Base-by-base conservation (phyloP, 345 rosid genomes). In the Eucalyptus decipiens region DNA sequence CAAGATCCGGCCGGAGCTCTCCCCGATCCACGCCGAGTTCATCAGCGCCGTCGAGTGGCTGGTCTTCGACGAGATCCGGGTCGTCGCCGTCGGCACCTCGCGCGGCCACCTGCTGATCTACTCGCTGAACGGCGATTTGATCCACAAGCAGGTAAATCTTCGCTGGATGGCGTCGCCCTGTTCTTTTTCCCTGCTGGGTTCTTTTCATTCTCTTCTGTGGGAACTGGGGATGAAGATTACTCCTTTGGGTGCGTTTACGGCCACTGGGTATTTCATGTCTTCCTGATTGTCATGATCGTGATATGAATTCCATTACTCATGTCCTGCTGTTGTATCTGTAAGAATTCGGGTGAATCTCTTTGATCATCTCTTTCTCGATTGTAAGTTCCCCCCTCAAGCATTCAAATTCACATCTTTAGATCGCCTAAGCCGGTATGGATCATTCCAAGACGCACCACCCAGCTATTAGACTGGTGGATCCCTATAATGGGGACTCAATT, bases 1-100 rank as follows among this genome's bases (percentile, higher is more conserved):
- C 91, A 97, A 95, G 95, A 96, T 98, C 95, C 97, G 97, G 23
- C 98, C 98, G 88, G 96, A 97, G 26, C 90, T 97, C 42, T 97
- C 97, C 88, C 98, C 99, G 3, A 96, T 95, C 88, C 96, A 95
- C 88, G 90, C 97, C 11, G 99, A 98, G 89, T 90, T 69, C 87
- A 93, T 96, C 80, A 93, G 95, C 11, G 96, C 99, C 54, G 83
- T 98, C 28, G 99, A 95, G 80, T 98, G 99, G 99, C 88, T 98
- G 87, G 96, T 94, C 56, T 95, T 95, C 88, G 97, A 98, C 49
- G 97, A 95, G 10, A 86, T 95, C 86, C 93, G 95, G 87, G 99
- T 93, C 83, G 88, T 96, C 85, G 96, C 93, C 9, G 94, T 94
- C 7, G 99, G 99, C 54, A 98, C 99, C 52, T 98, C 99, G 7